phyloP scores from a whole-genome alignment of 345 rosid species.

The Hibiscus mutabilis region DNA sequence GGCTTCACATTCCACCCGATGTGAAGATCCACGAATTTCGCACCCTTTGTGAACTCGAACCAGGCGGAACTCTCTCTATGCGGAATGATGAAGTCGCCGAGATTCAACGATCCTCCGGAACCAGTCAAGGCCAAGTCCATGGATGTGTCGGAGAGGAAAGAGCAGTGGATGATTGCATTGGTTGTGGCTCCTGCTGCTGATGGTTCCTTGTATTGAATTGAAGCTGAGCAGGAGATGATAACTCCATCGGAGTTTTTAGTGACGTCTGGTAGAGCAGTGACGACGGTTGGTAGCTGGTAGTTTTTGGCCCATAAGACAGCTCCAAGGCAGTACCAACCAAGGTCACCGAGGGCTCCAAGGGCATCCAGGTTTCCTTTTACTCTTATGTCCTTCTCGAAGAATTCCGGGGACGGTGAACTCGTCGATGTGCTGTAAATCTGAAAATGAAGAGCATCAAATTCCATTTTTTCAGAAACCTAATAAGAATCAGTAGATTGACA shows the following conservation, averaged over 20 bases:
- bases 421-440: slow-evolving; percentile 50
- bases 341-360: slow-evolving; percentile 58
- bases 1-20: slow-evolving; percentile 63
- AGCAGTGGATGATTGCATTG: slow-evolving; percentile 47
- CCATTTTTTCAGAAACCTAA: no score
- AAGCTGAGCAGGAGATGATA: slow-evolving; percentile 53
- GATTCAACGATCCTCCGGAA: slow-evolving; percentile 38
- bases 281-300: slow-evolving; percentile 44
- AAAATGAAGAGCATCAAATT: background rate
- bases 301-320: slow-evolving; percentile 63
- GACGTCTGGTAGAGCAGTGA: slow-evolving; percentile 41
- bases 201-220: slow-evolving; percentile 36
- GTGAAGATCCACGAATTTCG: slow-evolving; percentile 47
- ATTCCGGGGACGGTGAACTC: slow-evolving; percentile 21
- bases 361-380: slow-evolving; percentile 46
- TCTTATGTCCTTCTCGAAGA: slow-evolving; percentile 27
- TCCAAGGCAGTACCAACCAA: slow-evolving; percentile 61
- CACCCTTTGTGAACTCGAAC: slow-evolving; percentile 36
- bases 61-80: slow-evolving; percentile 43
- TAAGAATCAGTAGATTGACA: background rate
- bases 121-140: slow-evolving; percentile 47
- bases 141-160: slow-evolving; percentile 43
- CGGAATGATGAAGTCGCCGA: slow-evolving; percentile 53
- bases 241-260: slow-evolving; percentile 45
- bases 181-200: slow-evolving; percentile 11